A percentile compares a stretch with the other conserved stretches of the same genome.
These are phyloP conservation scores for Vitis riparia DNA, from an alignment of 164 flowering plant species.

Conservation along the genomic window DNA sequence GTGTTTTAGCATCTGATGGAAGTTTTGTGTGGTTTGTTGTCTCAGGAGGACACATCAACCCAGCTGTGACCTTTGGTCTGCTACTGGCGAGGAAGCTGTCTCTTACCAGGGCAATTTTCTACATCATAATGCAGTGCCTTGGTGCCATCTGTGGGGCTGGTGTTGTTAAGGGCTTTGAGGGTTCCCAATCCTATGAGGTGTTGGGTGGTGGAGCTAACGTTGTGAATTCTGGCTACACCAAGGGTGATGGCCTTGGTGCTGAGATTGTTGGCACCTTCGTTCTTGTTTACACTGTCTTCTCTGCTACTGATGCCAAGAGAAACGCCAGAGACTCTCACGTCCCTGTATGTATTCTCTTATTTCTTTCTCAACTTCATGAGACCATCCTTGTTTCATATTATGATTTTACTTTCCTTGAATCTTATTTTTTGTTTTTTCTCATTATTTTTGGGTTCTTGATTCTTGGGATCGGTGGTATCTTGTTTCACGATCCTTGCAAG, in stretches of 20 bases:
- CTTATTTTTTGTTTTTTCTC: not conserved
- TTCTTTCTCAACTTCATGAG: not conserved
- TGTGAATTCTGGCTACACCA: constrained; percentile 57
- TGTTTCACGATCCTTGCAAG: too few relatives aligned
- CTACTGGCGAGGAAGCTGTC: constrained; percentile 66
- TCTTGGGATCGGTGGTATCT: too few relatives aligned
- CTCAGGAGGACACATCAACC: constrained; percentile 71
- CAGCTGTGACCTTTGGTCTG: constrained; percentile 74
- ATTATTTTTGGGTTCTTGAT: too few relatives aligned
- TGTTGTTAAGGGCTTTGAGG: constrained; percentile 55
- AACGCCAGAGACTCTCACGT: constrained; percentile 75
- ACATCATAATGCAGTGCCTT: constrained; percentile 72
- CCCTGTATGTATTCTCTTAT: constrained; percentile 40
- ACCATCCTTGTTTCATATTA: not conserved
- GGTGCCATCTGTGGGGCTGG: constrained; percentile 75
- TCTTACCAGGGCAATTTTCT: constrained; percentile 57
- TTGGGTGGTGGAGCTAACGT: constrained; percentile 55
- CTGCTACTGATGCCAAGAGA: constrained; percentile 77
- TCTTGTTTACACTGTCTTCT: constrained; percentile 79
- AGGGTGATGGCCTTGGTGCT: constrained; percentile 73
- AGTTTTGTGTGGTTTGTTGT: constrained; percentile 1
- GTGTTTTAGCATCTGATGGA: not conserved
- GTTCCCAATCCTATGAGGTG: constrained; percentile 10
- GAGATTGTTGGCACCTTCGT: constrained; percentile 73
- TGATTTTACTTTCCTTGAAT: not conserved